Conservation (phyloP, 2,329 filamentous ascomycete species). For the Keithomyces neogunnii region DNA sequence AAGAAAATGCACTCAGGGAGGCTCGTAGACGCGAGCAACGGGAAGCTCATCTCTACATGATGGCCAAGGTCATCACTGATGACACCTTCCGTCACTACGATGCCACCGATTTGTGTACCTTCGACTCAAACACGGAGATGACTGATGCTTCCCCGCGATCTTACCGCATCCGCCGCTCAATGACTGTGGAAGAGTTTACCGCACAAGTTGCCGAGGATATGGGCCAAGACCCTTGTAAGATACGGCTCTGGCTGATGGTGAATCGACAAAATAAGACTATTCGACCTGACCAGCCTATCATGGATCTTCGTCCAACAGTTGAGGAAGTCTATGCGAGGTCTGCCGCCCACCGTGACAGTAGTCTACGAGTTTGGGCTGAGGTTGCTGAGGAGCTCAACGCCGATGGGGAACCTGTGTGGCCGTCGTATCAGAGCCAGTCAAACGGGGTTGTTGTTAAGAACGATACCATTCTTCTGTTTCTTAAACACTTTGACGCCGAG, state of each 20-base stretch:
- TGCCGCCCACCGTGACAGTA: slow-evolving; percentile 55
- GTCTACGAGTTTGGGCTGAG: slow-evolving; percentile 83
- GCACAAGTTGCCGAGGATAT: slow-evolving; percentile 62
- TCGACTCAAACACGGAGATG: slow-evolving; percentile 54
- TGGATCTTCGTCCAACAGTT: slow-evolving; percentile 66
- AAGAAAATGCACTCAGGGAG: slow-evolving; percentile 71
- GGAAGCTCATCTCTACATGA: slow-evolving; percentile 89
- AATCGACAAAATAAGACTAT: slow-evolving; percentile 97
- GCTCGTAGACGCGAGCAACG: slow-evolving; percentile 79
- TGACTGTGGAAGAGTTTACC: slow-evolving; percentile 68
- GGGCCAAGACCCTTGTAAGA: slow-evolving; percentile 54
- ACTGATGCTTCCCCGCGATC: slow-evolving; percentile 62
- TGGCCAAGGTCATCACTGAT: slow-evolving; percentile 72
- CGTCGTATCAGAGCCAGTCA: slow-evolving; percentile 49
- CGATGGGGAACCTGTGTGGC: slow-evolving; percentile 67
- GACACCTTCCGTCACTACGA: slow-evolving; percentile 73
- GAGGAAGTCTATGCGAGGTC: slow-evolving; percentile 56
- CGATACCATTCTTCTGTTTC: slow-evolving; percentile 70
- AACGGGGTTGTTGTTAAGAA: slow-evolving; percentile 50
- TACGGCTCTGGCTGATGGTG: slow-evolving; percentile 95
- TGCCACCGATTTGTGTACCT: slow-evolving; percentile 72
- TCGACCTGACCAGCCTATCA: slow-evolving; percentile 79
- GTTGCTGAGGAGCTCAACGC: slow-evolving; percentile 56
- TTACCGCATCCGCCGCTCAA: slow-evolving; percentile 67
- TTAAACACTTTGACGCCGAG: slow-evolving; percentile 84